A percentile compares a stretch with the other conserved stretches of the same genome.
Evolutionary conservation across 163 green algal species (phyloP).

Genomic region (Chloromonas sp.): DNA sequence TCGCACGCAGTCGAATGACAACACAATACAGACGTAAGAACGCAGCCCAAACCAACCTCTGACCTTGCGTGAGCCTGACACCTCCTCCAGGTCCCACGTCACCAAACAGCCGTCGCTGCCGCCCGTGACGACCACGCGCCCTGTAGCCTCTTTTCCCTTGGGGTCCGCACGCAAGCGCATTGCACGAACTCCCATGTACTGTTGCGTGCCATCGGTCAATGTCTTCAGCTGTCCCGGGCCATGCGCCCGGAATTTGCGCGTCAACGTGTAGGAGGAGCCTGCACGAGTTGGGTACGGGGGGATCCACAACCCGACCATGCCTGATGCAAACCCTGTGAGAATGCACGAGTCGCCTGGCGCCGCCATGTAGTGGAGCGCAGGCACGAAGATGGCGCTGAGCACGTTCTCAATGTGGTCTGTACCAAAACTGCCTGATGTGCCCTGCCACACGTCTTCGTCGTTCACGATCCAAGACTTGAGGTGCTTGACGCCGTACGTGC

Average conservation of each 20-base stretch:
- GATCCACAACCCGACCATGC: constrained; percentile 45
- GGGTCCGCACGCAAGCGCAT: constrained; percentile 27
- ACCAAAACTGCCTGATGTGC: constrained; percentile 28
- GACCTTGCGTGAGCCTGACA: constrained; percentile 22
- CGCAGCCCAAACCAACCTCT: background rate
- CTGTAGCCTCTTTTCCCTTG: background rate
- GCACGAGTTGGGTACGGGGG: constrained; percentile 45
- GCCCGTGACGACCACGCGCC: constrained; percentile 22
- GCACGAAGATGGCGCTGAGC: constrained; percentile 35
- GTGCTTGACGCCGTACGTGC: constrained; percentile 57
- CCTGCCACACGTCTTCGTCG: constrained; percentile 9
- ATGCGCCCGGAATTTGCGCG: constrained; percentile 36
- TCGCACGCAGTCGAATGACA: too few relatives aligned
- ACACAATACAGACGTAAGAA: too few relatives aligned
- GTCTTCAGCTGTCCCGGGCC: constrained; percentile 14
- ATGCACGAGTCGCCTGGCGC: constrained; percentile 44
- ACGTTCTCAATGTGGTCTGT: constrained; percentile 41
- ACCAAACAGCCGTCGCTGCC: constrained; percentile 40
- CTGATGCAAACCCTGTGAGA: constrained; percentile 43
- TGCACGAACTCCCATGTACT: constrained; percentile 32
- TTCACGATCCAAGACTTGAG: constrained; percentile 47
- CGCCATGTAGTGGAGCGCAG: constrained; percentile 35
- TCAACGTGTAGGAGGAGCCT: constrained; percentile 37
- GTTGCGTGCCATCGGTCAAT: constrained; percentile 48
- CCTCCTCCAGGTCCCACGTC: constrained; percentile 25